phyloP scores from a whole-genome alignment of 2,329 filamentous ascomycete species.

The Fusarium mangiferae region DNA sequence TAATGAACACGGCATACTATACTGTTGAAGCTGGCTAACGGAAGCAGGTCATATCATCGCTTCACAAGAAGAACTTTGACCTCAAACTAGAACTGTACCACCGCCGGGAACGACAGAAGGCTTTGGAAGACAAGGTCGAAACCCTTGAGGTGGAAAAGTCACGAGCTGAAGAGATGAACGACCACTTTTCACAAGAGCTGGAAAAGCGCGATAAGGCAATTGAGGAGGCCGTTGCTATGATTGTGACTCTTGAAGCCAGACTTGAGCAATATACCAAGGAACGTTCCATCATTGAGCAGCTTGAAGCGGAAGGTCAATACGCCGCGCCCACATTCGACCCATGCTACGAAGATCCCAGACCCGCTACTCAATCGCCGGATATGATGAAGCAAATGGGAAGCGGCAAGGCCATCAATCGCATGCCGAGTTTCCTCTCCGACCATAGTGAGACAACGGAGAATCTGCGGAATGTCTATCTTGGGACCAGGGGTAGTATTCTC shows the following conservation, averaged over 20 bases:
- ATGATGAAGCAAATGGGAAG: conserved; percentile 44
- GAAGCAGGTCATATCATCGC: conserved; percentile 69
- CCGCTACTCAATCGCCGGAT: conserved; percentile 30
- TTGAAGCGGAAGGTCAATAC: conserved; percentile 57
- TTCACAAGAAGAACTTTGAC: conserved; percentile 82
- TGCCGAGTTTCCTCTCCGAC: conserved; percentile 74
- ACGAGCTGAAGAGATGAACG: conserved; percentile 67
- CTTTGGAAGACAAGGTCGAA: conserved; percentile 68
- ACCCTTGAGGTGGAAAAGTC: conserved; percentile 63
- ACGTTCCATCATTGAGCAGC: conserved; percentile 61
- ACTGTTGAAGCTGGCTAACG: conserved; percentile 3
- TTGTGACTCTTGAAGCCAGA: conserved; percentile 71
- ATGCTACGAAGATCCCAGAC: conserved; percentile 37
- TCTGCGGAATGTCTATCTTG: conserved; percentile 68
- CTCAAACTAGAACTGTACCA: conserved; percentile 79
- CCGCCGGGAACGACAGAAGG: conserved; percentile 70
- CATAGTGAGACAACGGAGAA: conserved; percentile 68
- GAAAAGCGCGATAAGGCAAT: conserved; percentile 77
- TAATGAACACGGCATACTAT: too few relatives aligned
- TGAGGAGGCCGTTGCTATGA: conserved; percentile 76
- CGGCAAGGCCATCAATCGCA: conserved; percentile 58
- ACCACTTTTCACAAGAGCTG: conserved; percentile 67
- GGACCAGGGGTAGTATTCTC: conserved; percentile 58
- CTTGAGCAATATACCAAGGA: conserved; percentile 65
- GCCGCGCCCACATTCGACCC: conserved; percentile 47